Base-by-base conservation (phyloP, 2,329 filamentous ascomycete genomes). In the Waltergamsia citrina region DNA sequence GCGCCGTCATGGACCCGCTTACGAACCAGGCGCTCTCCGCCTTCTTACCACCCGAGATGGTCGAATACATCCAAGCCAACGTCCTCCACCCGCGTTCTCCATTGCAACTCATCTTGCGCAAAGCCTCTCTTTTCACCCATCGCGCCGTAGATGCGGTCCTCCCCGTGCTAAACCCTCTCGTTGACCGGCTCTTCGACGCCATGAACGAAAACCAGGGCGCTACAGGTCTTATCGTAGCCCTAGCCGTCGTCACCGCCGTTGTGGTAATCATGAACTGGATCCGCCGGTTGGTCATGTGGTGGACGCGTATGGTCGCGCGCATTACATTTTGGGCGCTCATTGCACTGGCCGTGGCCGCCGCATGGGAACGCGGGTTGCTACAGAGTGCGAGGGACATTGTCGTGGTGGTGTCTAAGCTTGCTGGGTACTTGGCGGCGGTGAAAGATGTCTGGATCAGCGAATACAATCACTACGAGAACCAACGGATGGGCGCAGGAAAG, bases 281-380 rank as follows among this genome's bases (percentile, higher is more conserved):
- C 14, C 76, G 78, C 40, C 73, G 85, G 39, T 60, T 85, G 15
- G 66, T 94, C 38, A 62, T 86, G 50, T 93, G 79, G 63, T 86
- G 85, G 76, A 73, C 86, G 34, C 64, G 71, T n/a, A 51, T 94
- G 36, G 66, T 68, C 9, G 54, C 85, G 41, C 61, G 71, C 17
- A 44, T 86, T 27, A 53, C 72, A 2, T 75, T 86, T 42, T 92
- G 78, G 75, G 70, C 69, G 2, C 53, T 62, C 3, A 44, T 88
- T 3, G 59, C 68, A 5, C 63, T 67, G 1, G 27, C 77, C 1
- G 65, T 65, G 1, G 61, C 77, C 14, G 66, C 69, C 39, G 63
- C 81, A 4, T 81, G 70, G 54, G 76, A 78, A 49, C 63, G 85
- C 3, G 79, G 86, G 0, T 52, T 80, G 12, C 73, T 76, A 42